phyloP scores from a whole-genome alignment of 1,284 basidiomycete genomes.

The Crucibulum cyathiforme region DNA sequence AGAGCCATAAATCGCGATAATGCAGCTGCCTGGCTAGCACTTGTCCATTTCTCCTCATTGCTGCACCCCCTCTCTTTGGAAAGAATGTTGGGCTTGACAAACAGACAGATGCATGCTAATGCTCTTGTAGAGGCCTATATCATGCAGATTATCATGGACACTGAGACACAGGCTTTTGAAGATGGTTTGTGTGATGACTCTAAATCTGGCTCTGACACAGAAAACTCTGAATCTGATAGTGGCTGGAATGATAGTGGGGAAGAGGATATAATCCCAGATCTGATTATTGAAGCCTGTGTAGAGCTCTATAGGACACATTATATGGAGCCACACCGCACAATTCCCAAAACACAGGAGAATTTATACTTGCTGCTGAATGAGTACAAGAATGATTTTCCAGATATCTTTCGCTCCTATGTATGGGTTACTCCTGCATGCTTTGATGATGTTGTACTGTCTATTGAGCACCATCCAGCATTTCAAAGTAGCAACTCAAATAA shows the following conservation, averaged over 20 bases:
- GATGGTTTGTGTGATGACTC: background rate
- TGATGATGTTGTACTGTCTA: slow-evolving; percentile 21
- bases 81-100: background rate
- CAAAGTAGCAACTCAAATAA: slow-evolving; percentile 31
- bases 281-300: background rate
- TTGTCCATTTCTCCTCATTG: background rate
- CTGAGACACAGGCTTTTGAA: background rate
- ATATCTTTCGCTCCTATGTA: slow-evolving; percentile 11
- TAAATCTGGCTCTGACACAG: background rate
- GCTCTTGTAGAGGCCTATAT: background rate
- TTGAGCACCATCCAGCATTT: slow-evolving; percentile 30
- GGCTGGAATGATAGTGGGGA: background rate
- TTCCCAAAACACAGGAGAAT: background rate
- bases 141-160: background rate
- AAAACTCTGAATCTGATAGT: background rate
- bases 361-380: background rate
- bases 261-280: background rate
- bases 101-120: background rate
- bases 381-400: background rate
- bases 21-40: background rate
- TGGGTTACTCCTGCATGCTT: slow-evolving; percentile 28
- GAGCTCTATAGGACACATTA: background rate
- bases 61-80: background rate
- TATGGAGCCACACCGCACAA: background rate
- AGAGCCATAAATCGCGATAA: too few species aligned